These are phyloP conservation scores for Otatea glauca DNA, from an alignment of 176 grass and related monocot genomes.

Conservation along the genomic window DNA sequence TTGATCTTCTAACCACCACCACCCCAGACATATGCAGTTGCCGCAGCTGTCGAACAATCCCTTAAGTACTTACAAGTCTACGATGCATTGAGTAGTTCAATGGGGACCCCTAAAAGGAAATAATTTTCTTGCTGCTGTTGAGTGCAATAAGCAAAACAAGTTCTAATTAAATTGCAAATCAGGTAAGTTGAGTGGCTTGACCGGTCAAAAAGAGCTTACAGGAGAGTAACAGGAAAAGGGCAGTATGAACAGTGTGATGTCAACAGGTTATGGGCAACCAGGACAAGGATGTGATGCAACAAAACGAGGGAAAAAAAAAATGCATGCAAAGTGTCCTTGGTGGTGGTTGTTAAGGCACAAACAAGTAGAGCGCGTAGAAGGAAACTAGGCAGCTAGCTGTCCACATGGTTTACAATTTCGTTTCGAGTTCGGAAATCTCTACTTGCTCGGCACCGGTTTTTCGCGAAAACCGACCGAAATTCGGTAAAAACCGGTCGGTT, in stretches of 20 bases:
- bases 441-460: no score
- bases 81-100: background rate
- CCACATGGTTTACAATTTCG: no score
- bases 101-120: background rate
- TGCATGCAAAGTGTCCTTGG: background rate
- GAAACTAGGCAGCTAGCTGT: background rate
- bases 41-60: background rate
- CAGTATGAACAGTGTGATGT: conserved; percentile 42
- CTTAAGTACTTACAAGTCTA: background rate
- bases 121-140: background rate
- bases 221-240: conserved; percentile 40
- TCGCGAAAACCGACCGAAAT: no score
- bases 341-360: conserved; percentile 47
- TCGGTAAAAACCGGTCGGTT: no score
- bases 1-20: no score
- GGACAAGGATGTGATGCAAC: conserved; percentile 38
- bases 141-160: background rate
- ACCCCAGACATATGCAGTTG: background rate
- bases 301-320: background rate
- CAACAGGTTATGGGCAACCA: conserved; percentile 22
- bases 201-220: conserved; percentile 49
- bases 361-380: conserved; percentile 8
- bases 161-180: background rate
- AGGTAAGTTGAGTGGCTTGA: conserved; percentile 38
- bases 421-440: no score